Evolutionary conservation across 2,329 filamentous ascomycete species (phyloP).

Genomic region (Epichloe glyceriae): DNA sequence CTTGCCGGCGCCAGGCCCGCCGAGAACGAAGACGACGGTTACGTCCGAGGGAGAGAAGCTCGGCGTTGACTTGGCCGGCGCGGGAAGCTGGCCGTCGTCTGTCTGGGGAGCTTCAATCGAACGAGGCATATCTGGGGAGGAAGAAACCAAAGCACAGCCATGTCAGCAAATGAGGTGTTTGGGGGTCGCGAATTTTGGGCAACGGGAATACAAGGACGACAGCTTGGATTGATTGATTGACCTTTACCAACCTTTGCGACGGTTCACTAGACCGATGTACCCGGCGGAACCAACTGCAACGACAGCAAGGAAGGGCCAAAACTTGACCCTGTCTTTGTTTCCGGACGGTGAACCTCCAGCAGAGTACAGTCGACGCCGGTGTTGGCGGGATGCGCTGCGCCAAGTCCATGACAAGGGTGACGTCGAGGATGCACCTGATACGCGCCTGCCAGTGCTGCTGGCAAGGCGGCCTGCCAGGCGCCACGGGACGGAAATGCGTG

Average conservation of each 20-base stretch:
- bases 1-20: constrained; percentile 90
- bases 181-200: not conserved
- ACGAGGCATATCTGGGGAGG: constrained; percentile 25
- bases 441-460: constrained; percentile 1
- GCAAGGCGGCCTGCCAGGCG: constrained; percentile 12
- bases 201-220: not conserved
- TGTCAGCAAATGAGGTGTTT: not conserved
- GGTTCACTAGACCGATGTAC: constrained; percentile 37
- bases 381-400: constrained; percentile 13
- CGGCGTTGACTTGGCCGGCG: constrained; percentile 43
- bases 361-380: constrained; percentile 23
- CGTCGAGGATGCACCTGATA: constrained; percentile 9
- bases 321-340: constrained; percentile 32
- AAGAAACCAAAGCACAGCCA: not conserved
- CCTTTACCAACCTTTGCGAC: constrained; percentile 30
- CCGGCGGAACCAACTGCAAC: constrained; percentile 34
- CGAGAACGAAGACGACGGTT: constrained; percentile 93
- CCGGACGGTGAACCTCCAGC: constrained; percentile 18
- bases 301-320: constrained; percentile 43
- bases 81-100: constrained; percentile 29
- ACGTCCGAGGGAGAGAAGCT: constrained; percentile 65
- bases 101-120: constrained; percentile 22
- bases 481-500: constrained; percentile 17
- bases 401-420: constrained; percentile 1
- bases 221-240: not conserved